phyloP scores from a whole-genome alignment of 1,139 yeast species.

The Arxiozyma telluris region DNA sequence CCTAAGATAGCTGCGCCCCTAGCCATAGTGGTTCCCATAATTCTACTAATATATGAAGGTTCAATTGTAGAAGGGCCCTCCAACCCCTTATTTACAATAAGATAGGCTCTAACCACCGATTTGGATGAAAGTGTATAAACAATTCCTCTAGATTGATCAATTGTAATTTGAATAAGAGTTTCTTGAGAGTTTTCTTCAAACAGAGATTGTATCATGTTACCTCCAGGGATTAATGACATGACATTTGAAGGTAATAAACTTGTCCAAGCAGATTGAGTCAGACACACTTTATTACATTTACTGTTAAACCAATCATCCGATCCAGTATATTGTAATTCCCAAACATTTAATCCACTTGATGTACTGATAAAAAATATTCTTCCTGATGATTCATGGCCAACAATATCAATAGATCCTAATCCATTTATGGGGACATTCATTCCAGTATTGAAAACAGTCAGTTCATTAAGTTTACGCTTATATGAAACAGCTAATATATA shows the following conservation, averaged over 20 bases:
- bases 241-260: slow-evolving; percentile 44
- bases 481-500: slow-evolving; percentile 68
- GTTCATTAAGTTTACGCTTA: slow-evolving; percentile 39
- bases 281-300: slow-evolving; percentile 72
- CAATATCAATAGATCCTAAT: slow-evolving; percentile 56
- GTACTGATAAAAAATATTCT: slow-evolving; percentile 78
- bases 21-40: slow-evolving; percentile 47
- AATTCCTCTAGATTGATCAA: slow-evolving; percentile 70
- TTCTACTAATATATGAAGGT: slow-evolving; percentile 39
- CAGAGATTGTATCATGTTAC: slow-evolving; percentile 33
- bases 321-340: slow-evolving; percentile 83
- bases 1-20: slow-evolving; percentile 35
- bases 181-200: slow-evolving; percentile 40
- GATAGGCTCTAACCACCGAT: slow-evolving; percentile 76
- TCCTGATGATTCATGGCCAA: slow-evolving; percentile 53
- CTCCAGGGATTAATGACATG: slow-evolving; percentile 37
- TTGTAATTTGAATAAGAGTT: slow-evolving; percentile 49
- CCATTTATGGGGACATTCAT: slow-evolving; percentile 77
- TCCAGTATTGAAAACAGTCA: slow-evolving; percentile 75
- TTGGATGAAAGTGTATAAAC: slow-evolving; percentile 76
- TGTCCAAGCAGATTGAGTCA: slow-evolving; percentile 59
- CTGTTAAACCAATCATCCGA: slow-evolving; percentile 83
- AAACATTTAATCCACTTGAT: slow-evolving; percentile 67
- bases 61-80: slow-evolving; percentile 33
- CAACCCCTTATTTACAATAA: slow-evolving; percentile 36